phyloP scores from a whole-genome alignment of 306 rosid species.

The Sphenostylis stenocarpa region DNA sequence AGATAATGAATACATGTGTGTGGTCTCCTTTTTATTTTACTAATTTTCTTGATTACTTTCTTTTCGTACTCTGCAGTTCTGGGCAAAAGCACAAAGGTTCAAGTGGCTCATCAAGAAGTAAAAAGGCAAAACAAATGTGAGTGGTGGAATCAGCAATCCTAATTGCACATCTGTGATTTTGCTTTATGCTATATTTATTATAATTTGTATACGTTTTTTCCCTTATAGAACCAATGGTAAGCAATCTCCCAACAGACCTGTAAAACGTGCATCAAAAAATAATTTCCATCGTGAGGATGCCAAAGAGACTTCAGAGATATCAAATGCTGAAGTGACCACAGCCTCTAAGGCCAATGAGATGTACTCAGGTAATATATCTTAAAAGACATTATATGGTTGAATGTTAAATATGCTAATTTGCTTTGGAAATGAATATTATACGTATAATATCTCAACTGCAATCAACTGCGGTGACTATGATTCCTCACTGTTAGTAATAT shows the following conservation, averaged over 20 bases:
- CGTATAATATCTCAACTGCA: background rate
- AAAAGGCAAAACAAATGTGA: conserved; percentile 59
- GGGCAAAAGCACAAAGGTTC: conserved; percentile 46
- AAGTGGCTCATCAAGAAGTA: conserved; percentile 43
- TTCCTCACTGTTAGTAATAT: background rate
- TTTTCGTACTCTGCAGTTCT: conserved; percentile 52
- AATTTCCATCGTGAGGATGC: conserved; percentile 52
- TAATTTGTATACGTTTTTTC: conserved; percentile 25
- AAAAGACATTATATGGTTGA: conserved; percentile 8
- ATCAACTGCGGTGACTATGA: background rate
- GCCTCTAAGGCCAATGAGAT: conserved; percentile 50
- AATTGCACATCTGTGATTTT: conserved; percentile 19
- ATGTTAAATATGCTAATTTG: conserved; percentile 1
- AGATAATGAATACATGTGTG: no score
- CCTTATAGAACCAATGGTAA: conserved; percentile 62
- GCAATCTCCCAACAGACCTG: conserved; percentile 57
- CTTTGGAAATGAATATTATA: conserved; percentile 17
- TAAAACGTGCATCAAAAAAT: conserved; percentile 42
- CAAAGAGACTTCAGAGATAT: conserved; percentile 60
- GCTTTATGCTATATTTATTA: conserved; percentile 16
- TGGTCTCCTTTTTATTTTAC: conserved; percentile 27
- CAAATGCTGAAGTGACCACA: conserved; percentile 49
- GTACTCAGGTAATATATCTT: conserved; percentile 60
- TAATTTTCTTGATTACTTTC: conserved; percentile 30
- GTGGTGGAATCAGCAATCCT: conserved; percentile 33